phyloP scores from a whole-genome alignment of 2,329 filamentous ascomycete genomes.

The Talaromyces sp. region DNA sequence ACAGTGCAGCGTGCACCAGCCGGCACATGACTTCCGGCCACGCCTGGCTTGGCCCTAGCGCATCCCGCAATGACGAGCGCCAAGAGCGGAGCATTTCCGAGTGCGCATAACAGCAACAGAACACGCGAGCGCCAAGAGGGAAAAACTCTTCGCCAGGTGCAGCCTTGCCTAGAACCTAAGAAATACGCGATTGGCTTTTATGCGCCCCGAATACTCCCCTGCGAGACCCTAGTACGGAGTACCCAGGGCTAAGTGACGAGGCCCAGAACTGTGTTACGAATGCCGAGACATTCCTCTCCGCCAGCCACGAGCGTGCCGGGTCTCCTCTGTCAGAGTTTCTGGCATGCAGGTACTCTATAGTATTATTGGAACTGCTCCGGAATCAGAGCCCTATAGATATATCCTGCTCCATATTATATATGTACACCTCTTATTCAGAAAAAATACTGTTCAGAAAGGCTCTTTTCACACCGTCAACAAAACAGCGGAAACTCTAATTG shows the following conservation, averaged over 20 bases:
- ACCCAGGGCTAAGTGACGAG: neutral
- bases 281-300: neutral
- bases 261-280: neutral
- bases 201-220: too few relatives aligned
- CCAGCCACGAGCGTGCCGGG: neutral
- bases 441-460: neutral
- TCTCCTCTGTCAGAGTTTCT: neutral
- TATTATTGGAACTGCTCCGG: too few relatives aligned
- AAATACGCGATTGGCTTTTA: neutral
- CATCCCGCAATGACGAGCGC: neutral
- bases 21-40: neutral
- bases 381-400: too few relatives aligned
- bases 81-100: constrained; percentile 40
- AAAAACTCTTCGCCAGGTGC: neutral
- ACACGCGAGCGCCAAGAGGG: neutral
- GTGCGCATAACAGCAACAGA: constrained; percentile 21
- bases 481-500: neutral
- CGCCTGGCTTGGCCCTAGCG: neutral
- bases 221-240: neutral
- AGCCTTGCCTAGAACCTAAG: neutral
- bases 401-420: neutral
- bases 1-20: neutral
- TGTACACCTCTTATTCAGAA: neutral
- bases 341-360: too few relatives aligned
- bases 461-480: neutral